Conservation (phyloP, 805 yeast genomes). For the Middelhovenomyces tepae region DNA sequence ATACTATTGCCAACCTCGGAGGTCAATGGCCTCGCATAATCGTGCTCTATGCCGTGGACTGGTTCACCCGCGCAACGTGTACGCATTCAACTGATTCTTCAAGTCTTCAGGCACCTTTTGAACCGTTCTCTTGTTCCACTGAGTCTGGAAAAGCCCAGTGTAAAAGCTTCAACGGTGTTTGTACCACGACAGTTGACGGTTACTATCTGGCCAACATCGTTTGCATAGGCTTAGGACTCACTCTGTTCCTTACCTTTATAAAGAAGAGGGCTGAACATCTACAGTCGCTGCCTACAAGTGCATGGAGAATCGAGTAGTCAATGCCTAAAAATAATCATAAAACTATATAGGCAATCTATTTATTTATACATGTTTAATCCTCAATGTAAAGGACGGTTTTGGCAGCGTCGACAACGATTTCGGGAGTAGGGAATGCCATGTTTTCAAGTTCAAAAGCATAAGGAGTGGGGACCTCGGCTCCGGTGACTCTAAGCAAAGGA, state of each 20-base stretch:
- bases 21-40: conserved; percentile 97
- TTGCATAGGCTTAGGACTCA: conserved; percentile 60
- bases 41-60: conserved; percentile 71
- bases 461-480: conserved; percentile 99
- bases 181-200: conserved; percentile 60
- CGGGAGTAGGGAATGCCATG: conserved; percentile 97
- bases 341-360: conserved; percentile 1
- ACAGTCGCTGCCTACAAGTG: conserved; percentile 61
- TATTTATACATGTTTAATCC: conserved; percentile 13
- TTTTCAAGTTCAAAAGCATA: conserved; percentile 94
- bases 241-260: conserved; percentile 58
- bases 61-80: conserved; percentile 62
- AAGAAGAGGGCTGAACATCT: conserved; percentile 50
- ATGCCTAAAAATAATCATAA: no score
- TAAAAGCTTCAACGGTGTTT: conserved; percentile 43
- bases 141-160: conserved; percentile 44
- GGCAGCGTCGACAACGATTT: conserved; percentile 70
- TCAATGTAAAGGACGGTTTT: conserved; percentile 33
- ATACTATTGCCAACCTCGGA: conserved; percentile 86
- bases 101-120: conserved; percentile 11
- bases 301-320: conserved; percentile 91
- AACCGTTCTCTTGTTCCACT: conserved; percentile 26
- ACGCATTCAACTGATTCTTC: conserved; percentile 17
- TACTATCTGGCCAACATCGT: conserved; percentile 68
- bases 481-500: conserved; percentile 97